These are phyloP conservation scores for Periglandula ipomoeae DNA, from an alignment of 2,329 filamentous ascomycete genomes.

Conservation along the genomic window DNA sequence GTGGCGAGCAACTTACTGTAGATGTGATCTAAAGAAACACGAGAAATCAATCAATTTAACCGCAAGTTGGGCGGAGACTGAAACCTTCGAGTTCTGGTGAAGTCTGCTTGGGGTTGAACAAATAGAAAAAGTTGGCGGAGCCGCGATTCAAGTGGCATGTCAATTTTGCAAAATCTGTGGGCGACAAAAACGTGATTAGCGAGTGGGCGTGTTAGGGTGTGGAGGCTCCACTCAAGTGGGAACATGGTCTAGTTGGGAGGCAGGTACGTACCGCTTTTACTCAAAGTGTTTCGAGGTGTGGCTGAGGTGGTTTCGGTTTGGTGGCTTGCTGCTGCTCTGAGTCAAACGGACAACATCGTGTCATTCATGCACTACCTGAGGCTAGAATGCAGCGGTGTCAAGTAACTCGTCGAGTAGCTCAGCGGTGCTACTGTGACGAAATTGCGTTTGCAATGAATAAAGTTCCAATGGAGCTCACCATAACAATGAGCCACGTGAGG, in stretches of 20 bases:
- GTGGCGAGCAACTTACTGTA: constrained; percentile 23
- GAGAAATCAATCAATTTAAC: constrained; percentile 99
- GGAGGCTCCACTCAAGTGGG: neutral
- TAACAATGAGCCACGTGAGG: too few relatives aligned
- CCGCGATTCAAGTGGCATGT: constrained; percentile 13
- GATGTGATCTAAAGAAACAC: constrained; percentile 49
- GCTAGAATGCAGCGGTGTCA: too few relatives aligned
- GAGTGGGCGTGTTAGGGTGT: constrained; percentile 18
- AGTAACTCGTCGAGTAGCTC: too few relatives aligned
- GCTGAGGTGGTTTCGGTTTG: too few relatives aligned
- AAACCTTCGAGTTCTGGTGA: constrained; percentile 79
- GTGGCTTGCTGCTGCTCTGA: too few relatives aligned
- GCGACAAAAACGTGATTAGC: constrained; percentile 20
- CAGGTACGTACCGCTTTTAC: too few relatives aligned
- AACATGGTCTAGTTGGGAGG: neutral
- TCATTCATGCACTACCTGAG: too few relatives aligned
- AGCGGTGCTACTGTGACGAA: too few relatives aligned
- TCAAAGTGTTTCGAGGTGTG: too few relatives aligned
- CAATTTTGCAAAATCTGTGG: constrained; percentile 25
- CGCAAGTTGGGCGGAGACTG: constrained; percentile 97
- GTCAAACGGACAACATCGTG: too few relatives aligned
- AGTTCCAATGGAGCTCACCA: too few relatives aligned
- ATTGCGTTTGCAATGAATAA: too few relatives aligned
- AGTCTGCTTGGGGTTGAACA: constrained; percentile 17
- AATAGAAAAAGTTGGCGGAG: constrained; percentile 21